phyloP scores from a whole-genome alignment of 169 alveolate genomes.

The Babesia bovis region DNA sequence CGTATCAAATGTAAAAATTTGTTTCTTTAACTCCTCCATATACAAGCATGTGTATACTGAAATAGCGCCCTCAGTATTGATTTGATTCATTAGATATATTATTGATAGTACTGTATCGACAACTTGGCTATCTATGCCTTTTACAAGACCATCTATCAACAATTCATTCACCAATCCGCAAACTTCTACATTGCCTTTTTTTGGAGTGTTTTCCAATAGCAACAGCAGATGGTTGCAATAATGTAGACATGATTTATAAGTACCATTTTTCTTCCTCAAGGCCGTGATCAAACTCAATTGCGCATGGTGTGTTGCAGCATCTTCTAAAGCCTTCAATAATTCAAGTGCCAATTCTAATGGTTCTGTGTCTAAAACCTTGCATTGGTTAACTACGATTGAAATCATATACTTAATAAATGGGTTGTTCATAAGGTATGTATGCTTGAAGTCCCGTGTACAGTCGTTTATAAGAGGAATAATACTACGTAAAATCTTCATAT shows the following conservation, averaged over 20 bases:
- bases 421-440: constrained; percentile 7
- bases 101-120: background rate
- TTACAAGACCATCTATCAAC: background rate
- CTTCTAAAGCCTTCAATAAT: constrained; percentile 2
- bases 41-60: background rate
- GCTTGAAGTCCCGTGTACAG: constrained; percentile 15
- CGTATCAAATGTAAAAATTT: constrained; percentile 23
- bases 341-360: constrained; percentile 7
- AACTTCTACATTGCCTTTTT: background rate
- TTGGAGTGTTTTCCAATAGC: constrained; percentile 9
- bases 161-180: background rate
- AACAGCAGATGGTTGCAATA: constrained; percentile 19
- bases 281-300: background rate
- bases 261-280: background rate
- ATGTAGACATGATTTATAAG: background rate
- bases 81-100: constrained; percentile 7
- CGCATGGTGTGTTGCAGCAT: background rate
- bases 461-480: constrained; percentile 11
- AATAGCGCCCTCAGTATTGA: constrained; percentile 1
- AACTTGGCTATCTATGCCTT: constrained; percentile 6
- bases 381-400: background rate
- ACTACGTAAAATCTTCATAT: background rate
- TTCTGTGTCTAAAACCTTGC: constrained; percentile 10
- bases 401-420: constrained; percentile 14
- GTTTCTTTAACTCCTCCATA: constrained; percentile 14